phyloP scores from a whole-genome alignment of 2,329 filamentous ascomycete genomes.

The Pestalotiopsis fici region DNA sequence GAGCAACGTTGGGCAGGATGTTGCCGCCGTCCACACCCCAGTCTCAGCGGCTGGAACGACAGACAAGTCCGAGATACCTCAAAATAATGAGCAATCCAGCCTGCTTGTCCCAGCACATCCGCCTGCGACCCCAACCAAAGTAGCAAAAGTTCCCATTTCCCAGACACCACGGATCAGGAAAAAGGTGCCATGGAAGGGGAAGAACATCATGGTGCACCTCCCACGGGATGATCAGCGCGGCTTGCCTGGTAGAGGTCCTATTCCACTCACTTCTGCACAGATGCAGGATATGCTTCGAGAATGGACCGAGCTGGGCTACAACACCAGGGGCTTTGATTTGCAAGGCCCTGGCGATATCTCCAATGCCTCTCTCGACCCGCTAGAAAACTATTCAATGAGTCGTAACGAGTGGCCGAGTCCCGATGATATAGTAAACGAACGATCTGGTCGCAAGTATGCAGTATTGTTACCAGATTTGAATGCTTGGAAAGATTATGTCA shows the following conservation, averaged over 20 bases:
- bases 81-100: slow-evolving; percentile 28
- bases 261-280: slow-evolving; percentile 56
- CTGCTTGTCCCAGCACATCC: slow-evolving; percentile 24
- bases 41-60: slow-evolving; percentile 26
- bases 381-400: slow-evolving; percentile 59
- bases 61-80: slow-evolving; percentile 32
- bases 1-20: slow-evolving; percentile 20
- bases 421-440: slow-evolving; percentile 58
- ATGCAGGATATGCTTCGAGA: slow-evolving; percentile 62
- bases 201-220: slow-evolving; percentile 71
- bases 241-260: slow-evolving; percentile 51
- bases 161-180: slow-evolving; percentile 64
- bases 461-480: slow-evolving; percentile 73
- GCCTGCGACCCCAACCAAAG: slow-evolving; percentile 28
- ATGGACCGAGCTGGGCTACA: slow-evolving; percentile 72
- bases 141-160: slow-evolving; percentile 35
- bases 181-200: slow-evolving; percentile 74
- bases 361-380: slow-evolving; percentile 20
- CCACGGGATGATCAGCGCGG: slow-evolving; percentile 70
- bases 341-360: slow-evolving; percentile 38
- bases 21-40: slow-evolving; percentile 25
- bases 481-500: slow-evolving; percentile 75
- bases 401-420: slow-evolving; percentile 67
- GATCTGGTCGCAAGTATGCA: slow-evolving; percentile 51
- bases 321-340: slow-evolving; percentile 68